Conservation (phyloP, 148 eudicot genomes). For the Rhododendron ferrugineum region DNA sequence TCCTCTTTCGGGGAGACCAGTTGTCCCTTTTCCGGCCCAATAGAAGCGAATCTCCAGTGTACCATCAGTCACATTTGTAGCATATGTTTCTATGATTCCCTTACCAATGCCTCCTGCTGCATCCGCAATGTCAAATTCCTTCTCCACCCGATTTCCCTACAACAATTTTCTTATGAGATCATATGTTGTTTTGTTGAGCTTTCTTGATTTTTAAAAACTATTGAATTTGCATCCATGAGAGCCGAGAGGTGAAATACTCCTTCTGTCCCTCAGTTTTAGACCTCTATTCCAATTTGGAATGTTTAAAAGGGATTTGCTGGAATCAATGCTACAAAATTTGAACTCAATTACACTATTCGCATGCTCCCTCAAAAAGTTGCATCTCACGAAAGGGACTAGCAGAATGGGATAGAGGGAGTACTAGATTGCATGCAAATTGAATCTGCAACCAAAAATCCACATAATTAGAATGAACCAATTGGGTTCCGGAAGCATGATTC, state of each 20-base stretch:
- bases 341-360: not conserved
- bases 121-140: constrained; percentile 34
- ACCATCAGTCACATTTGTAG: constrained; percentile 11
- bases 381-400: not conserved
- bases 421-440: not conserved
- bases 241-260: not conserved
- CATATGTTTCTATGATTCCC: not conserved
- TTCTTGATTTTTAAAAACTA: not conserved
- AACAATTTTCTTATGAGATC: not conserved
- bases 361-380: not conserved
- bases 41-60: constrained; percentile 27
- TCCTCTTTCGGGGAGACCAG: constrained; percentile 10
- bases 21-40: constrained; percentile 44
- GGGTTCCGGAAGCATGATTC: too few relatives aligned
- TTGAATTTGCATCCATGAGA: not conserved
- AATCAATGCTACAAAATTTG: not conserved
- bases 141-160: constrained; percentile 22
- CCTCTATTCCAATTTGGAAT: too few relatives aligned
- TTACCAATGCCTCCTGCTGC: constrained; percentile 32
- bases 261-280: too few relatives aligned
- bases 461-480: not conserved
- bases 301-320: too few relatives aligned
- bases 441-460: not conserved
- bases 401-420: not conserved
- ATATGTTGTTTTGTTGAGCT: not conserved